A percentile compares a stretch with the other conserved stretches of the same genome.
These are phyloP conservation scores for Atalantia buxifolia DNA, from an alignment of 345 rosid species.

Conservation along the genomic window DNA sequence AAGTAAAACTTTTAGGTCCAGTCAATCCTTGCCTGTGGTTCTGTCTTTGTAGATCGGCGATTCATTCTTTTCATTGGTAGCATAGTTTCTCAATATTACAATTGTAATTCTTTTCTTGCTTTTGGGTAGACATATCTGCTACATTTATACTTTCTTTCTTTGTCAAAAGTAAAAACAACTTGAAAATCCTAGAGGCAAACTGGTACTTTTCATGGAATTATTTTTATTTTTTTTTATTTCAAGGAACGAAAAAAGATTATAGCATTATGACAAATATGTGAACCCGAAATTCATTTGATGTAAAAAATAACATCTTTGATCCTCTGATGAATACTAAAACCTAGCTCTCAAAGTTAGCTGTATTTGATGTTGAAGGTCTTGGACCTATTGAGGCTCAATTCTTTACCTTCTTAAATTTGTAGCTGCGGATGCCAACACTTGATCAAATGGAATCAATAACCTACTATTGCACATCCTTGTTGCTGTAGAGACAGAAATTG, in stretches of 20 bases:
- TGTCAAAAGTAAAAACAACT: not conserved
- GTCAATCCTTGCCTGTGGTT: not conserved
- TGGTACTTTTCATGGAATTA: not conserved
- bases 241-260: not conserved
- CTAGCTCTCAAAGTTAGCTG: no score
- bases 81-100: not conserved
- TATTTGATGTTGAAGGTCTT: no score
- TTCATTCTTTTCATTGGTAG: not conserved
- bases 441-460: no score
- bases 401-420: no score
- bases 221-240: not conserved
- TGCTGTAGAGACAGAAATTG: no score
- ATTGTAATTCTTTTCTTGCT: not conserved
- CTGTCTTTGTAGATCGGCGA: not conserved
- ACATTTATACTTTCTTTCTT: not conserved
- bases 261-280: not conserved
- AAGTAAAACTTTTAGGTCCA: not conserved
- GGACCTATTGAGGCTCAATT: no score
- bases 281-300: not conserved
- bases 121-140: not conserved
- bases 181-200: not conserved
- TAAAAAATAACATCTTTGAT: no score
- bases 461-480: no score
- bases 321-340: no score
- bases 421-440: no score